Percentiles rank a stretch among this genome's conserved stretches.
phyloP scores from a whole-genome alignment of 345 rosid species.

The Conringia planisiliqua region DNA sequence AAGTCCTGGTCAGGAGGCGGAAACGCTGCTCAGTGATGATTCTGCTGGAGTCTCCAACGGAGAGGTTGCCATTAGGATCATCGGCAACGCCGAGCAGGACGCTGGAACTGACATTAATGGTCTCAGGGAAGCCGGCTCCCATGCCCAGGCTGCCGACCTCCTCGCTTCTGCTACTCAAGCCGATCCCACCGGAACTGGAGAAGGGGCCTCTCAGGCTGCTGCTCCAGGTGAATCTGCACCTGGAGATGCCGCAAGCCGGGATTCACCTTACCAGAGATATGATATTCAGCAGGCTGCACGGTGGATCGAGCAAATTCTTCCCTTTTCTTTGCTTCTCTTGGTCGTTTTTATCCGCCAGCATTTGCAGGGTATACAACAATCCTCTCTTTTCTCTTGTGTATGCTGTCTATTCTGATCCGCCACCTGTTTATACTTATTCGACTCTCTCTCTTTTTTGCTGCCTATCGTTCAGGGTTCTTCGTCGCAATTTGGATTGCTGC shows the following conservation, averaged over 20 bases:
- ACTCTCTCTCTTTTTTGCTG: not conserved
- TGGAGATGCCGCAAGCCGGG: conserved; percentile 60
- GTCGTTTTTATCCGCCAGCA: conserved; percentile 99
- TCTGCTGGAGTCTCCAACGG: conserved; percentile 46
- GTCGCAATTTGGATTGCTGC: conserved; percentile 96
- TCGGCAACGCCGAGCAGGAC: conserved; percentile 81
- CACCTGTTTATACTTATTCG: conserved; percentile 2
- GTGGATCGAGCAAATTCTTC: conserved; percentile 97
- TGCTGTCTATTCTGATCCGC: not conserved
- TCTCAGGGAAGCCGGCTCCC: conserved; percentile 39
- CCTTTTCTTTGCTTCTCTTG: conserved; percentile 93
- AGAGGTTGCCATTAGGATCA: conserved; percentile 93
- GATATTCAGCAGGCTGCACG: conserved; percentile 99
- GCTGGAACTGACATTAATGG: conserved; percentile 47
- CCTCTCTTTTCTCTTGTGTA: not conserved
- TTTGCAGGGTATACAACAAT: conserved; percentile 65
- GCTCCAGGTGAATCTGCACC: conserved; percentile 46
- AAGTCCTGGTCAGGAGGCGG: conserved; percentile 53
- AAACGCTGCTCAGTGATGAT: conserved; percentile 48
- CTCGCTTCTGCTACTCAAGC: conserved; percentile 37
- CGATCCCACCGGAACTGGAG: conserved; percentile 41
- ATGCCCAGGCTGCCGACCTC: conserved; percentile 35
- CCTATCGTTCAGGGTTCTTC: conserved; percentile 71
- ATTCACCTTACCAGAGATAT: conserved; percentile 94
- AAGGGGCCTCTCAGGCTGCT: conserved; percentile 43